These are phyloP conservation scores for Millerozyma miso DNA, from an alignment of 805 yeast species.

Conservation along the genomic window DNA sequence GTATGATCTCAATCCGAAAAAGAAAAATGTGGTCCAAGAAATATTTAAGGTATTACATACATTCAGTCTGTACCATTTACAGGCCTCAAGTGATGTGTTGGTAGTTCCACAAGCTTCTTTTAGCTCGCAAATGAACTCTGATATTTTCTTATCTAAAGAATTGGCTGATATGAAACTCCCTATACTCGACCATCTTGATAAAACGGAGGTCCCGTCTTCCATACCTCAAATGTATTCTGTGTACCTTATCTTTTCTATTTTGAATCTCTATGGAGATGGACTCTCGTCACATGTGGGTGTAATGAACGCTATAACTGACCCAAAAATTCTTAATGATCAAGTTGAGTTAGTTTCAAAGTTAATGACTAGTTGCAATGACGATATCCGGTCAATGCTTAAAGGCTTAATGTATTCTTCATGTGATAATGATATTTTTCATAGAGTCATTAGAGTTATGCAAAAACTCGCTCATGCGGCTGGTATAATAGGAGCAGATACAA, in stretches of 20 bases:
- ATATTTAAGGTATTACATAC: slow-evolving; percentile 35
- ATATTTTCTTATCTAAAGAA: slow-evolving; percentile 31
- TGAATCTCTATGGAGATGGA: slow-evolving; percentile 63
- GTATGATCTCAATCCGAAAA: slow-evolving; percentile 54
- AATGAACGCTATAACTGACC: slow-evolving; percentile 26
- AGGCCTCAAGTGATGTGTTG: slow-evolving; percentile 15
- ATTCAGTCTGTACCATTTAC: slow-evolving; percentile 18
- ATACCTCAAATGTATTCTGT: slow-evolving; percentile 56
- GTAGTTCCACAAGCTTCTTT: slow-evolving; percentile 11
- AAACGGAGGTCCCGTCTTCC: slow-evolving; percentile 65
- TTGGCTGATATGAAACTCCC: slow-evolving; percentile 48
- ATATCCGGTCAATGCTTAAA: slow-evolving; percentile 23
- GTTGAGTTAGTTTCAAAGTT: slow-evolving; percentile 33
- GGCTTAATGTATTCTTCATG: slow-evolving; percentile 58
- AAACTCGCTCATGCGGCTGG: slow-evolving; percentile 82
- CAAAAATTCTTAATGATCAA: slow-evolving; percentile 24
- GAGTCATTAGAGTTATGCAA: slow-evolving; percentile 68
- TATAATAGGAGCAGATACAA: slow-evolving; percentile 49
- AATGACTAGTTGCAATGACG: slow-evolving; percentile 25
- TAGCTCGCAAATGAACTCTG: slow-evolving; percentile 7
- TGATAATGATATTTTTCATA: slow-evolving; percentile 68
- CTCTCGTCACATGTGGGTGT: slow-evolving; percentile 50
- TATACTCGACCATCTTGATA: slow-evolving; percentile 75
- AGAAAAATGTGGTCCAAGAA: slow-evolving; percentile 59
- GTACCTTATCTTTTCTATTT: slow-evolving; percentile 50